Conservation (phyloP, 257 asterid species). For the Nicotiana sylvestris region DNA sequence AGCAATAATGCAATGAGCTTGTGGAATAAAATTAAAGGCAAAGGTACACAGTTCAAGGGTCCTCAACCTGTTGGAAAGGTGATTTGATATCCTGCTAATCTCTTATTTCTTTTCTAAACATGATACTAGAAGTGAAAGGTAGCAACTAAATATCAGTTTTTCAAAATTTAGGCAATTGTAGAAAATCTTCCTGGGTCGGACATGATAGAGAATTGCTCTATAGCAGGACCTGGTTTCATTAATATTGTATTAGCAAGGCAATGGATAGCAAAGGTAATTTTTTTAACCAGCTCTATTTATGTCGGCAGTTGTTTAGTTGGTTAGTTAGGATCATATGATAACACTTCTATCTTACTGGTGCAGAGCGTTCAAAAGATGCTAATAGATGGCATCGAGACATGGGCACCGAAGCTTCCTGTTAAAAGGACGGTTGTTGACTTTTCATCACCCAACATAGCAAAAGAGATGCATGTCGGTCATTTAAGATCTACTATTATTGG, state of each 20-base stretch:
- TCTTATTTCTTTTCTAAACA: not conserved
- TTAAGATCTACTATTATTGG: constrained; percentile 93
- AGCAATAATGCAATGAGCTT: constrained; percentile 97
- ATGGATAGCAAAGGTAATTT: constrained; percentile 81
- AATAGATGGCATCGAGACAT: constrained; percentile 61
- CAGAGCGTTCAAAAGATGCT: constrained; percentile 90
- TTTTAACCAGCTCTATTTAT: not conserved
- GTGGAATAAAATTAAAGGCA: constrained; percentile 71
- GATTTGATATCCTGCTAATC: not conserved
- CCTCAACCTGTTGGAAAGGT: constrained; percentile 93
- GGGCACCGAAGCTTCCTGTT: constrained; percentile 86
- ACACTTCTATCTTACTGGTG: constrained; percentile 17
- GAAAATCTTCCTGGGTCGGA: constrained; percentile 73
- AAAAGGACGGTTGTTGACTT: constrained; percentile 84
- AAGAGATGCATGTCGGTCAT: constrained; percentile 99
- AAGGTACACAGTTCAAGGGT: constrained; percentile 49
- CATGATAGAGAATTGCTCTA: constrained; percentile 51
- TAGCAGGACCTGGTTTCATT: constrained; percentile 91
- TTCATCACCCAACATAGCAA: constrained; percentile 95
- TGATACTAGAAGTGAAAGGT: not conserved
- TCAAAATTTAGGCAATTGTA: constrained; percentile 61
- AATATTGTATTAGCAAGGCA: constrained; percentile 59
- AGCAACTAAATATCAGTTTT: constrained; percentile 11
- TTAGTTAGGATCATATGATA: not conserved
- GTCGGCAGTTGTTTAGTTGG: not conserved